phyloP scores from a whole-genome alignment of 306 rosid genomes.

The Albizia julibrissin region DNA sequence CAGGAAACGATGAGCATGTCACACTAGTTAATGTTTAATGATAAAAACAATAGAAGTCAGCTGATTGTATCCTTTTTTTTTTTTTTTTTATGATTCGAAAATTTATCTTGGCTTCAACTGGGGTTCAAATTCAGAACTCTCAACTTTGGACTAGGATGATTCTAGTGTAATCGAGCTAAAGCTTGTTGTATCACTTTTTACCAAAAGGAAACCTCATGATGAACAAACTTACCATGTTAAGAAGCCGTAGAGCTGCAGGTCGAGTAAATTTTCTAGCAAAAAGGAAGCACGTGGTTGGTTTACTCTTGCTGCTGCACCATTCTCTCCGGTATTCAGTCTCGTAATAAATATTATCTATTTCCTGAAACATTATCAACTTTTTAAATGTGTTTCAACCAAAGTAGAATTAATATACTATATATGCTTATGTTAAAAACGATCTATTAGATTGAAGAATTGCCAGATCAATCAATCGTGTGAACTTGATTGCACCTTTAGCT shows the following conservation, averaged over 20 bases:
- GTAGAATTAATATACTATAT: background rate
- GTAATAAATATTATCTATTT: slow-evolving; percentile 80
- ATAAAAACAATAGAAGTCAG: background rate
- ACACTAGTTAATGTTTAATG: slow-evolving; percentile 6
- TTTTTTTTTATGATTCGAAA: background rate
- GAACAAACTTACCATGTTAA: slow-evolving; percentile 64
- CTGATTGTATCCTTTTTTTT: background rate
- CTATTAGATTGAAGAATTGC: background rate
- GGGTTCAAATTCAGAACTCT: background rate
- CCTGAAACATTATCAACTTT: slow-evolving; percentile 51
- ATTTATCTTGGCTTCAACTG: background rate
- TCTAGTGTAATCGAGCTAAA: background rate
- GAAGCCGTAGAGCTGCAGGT: slow-evolving; percentile 91
- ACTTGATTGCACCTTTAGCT: slow-evolving; percentile 15
- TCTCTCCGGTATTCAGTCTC: slow-evolving; percentile 96
- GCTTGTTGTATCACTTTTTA: background rate
- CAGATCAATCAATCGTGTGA: slow-evolving; percentile 2
- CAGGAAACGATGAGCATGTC: slow-evolving; percentile 19
- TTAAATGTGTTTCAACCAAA: slow-evolving; percentile 16
- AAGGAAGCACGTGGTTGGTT: slow-evolving; percentile 90
- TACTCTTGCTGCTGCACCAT: slow-evolving; percentile 92
- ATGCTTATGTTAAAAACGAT: slow-evolving; percentile 10
- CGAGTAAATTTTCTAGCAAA: slow-evolving; percentile 93
- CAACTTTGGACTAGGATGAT: background rate
- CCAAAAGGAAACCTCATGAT: slow-evolving; percentile 7